Evolutionary conservation across 192 early-diverging fungal species (phyloP), one percentile per base, ranked within the genome.

Genomic region (Coemansia pectinata): DNA sequence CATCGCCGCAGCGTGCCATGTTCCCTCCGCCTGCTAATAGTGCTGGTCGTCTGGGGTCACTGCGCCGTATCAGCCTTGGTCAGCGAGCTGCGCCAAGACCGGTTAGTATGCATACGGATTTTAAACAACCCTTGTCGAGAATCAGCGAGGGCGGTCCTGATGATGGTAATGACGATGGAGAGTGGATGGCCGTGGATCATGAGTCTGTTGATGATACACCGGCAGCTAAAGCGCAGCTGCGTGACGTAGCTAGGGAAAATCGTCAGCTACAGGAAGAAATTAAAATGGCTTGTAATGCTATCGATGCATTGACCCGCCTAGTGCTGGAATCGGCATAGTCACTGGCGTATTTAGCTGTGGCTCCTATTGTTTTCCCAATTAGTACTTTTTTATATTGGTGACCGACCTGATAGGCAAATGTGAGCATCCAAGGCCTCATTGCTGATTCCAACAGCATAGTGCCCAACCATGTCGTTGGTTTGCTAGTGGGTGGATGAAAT

Each of bases 301-400:
- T 81, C 19, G 31, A 23, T 0, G 66, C 79, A 21, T 65, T 81
- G 23, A 62, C 71, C 5, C 66, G 72, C 7, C 33, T 78, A 33
- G 62, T 69, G 23, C 23, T 78, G 0, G 14, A 57, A 17, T 33
- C 29, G 23, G 19, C 29, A 23, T 44, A 27, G 23, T 1, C 7
- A 15, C 17, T 25, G 39, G 38, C 19, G 17, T 10, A 55, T 41
- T 14, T 41, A 14, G 40, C 5, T 36, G 34, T 36, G 3, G 34
- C 8, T 8, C 8, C 34, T 36, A 36, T 8, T 36, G 34, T 5
- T 36, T 36, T 36, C 8, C 8, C 34, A 36, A 36, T 36, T 6
- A 36, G 8, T 36, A 36, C 0, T 36, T 6, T 36, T 36, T 21
- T 21, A 21, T 36, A 36, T 36, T 36, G 34, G 34, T 36, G 34